These are phyloP conservation scores for Aschersonia sp. DNA, from an alignment of 2,329 filamentous ascomycete genomes.

Conservation along the genomic window DNA sequence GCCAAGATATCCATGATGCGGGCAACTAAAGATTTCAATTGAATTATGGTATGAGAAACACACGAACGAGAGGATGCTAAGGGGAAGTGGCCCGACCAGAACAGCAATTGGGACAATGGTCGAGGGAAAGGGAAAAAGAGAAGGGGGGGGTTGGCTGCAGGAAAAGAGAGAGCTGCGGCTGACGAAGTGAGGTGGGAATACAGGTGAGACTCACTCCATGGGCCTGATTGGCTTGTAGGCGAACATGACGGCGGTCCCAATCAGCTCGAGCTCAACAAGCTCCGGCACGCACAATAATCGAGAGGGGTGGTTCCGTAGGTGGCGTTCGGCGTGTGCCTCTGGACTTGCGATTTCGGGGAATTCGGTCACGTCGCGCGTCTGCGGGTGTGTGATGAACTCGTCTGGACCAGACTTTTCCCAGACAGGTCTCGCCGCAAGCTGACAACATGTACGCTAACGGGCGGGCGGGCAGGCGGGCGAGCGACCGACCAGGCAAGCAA, in stretches of 20 bases:
- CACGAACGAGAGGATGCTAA: not conserved
- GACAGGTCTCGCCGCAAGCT: not conserved
- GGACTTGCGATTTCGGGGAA: not conserved
- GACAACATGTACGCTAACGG: not conserved
- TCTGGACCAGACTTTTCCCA: not conserved
- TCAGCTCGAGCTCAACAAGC: not conserved
- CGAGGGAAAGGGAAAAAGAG: conserved; percentile 3
- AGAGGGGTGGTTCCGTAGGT: not conserved
- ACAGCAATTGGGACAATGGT: conserved; percentile 1
- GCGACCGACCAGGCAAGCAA: not conserved
- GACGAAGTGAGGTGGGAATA: not conserved
- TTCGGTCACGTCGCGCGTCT: not conserved
- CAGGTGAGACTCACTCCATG: conserved; percentile 19
- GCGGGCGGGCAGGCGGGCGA: not conserved
- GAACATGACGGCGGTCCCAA: conserved; percentile 13
- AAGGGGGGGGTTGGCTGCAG: not conserved
- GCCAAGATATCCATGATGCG: conserved; percentile 2
- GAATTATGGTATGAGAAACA: not conserved
- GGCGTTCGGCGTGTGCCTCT: not conserved
- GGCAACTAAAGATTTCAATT: not conserved
- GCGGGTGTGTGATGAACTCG: not conserved
- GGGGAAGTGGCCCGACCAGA: not conserved
- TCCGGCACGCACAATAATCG: not conserved
- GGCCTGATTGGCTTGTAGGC: conserved; percentile 21
- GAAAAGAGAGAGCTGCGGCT: not conserved